phyloP scores from a whole-genome alignment of 441 rosid species.

The Melastoma candidum region DNA sequence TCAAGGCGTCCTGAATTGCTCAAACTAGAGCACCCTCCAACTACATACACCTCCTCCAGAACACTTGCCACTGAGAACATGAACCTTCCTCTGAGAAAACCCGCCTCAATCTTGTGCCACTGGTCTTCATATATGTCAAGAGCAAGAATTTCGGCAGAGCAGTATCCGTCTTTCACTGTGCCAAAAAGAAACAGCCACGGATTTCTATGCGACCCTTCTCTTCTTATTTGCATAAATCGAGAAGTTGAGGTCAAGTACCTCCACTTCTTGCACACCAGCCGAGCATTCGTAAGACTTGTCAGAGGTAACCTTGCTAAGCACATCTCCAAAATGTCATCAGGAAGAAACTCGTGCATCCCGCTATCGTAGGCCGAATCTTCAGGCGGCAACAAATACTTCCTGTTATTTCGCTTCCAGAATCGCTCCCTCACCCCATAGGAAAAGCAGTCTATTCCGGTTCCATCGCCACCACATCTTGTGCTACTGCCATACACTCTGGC shows the following conservation, averaged over 20 bases:
- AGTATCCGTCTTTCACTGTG: slow-evolving; percentile 65
- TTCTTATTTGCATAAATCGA: slow-evolving; percentile 65
- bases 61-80: slow-evolving; percentile 77
- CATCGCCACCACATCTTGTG: slow-evolving; percentile 60
- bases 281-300: slow-evolving; percentile 72
- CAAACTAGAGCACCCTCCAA: slow-evolving; percentile 86
- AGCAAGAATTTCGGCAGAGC: slow-evolving; percentile 73
- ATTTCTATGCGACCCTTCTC: slow-evolving; percentile 47
- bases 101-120: slow-evolving; percentile 70
- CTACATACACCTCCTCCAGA: slow-evolving; percentile 62
- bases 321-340: slow-evolving; percentile 82
- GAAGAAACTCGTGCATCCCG: slow-evolving; percentile 65
- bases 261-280: slow-evolving; percentile 96
- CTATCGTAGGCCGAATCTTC: slow-evolving; percentile 35
- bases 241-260: slow-evolving; percentile 54
- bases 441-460: slow-evolving; percentile 74
- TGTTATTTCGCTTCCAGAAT: slow-evolving; percentile 63
- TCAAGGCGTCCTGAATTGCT: slow-evolving; percentile 57
- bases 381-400: slow-evolving; percentile 33
- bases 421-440: slow-evolving; percentile 75
- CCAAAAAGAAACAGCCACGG: slow-evolving; percentile 95
- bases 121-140: slow-evolving; percentile 64
- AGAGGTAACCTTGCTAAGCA: slow-evolving; percentile 85
- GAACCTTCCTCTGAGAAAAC: slow-evolving; percentile 63
- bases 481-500: slow-evolving; percentile 36